A percentile compares a stretch with the other conserved stretches of the same genome.
These are phyloP conservation scores for Saccharomyces pastorianus DNA, from an alignment of 1,139 yeast genomes.

Conservation along the genomic window DNA sequence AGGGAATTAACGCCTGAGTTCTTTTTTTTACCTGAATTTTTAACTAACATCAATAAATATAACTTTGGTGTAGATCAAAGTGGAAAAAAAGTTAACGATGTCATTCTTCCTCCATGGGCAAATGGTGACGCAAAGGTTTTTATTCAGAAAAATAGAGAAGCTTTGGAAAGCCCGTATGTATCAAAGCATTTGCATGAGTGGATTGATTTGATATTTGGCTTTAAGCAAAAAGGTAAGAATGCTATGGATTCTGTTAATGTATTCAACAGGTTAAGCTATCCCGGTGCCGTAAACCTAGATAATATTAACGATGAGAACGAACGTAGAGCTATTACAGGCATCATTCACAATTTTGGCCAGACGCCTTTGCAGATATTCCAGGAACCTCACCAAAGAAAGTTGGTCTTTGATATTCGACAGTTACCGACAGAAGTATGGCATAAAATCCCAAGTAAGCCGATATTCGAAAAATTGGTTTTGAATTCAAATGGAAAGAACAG, in stretches of 20 bases:
- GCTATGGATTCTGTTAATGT: conserved; percentile 64
- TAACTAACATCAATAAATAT: conserved; percentile 53
- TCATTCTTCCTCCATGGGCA: conserved; percentile 75
- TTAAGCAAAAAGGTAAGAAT: conserved; percentile 60
- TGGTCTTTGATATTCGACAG: conserved; percentile 15
- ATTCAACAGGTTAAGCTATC: conserved; percentile 72
- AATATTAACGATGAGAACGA: conserved; percentile 63
- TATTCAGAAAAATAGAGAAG: conserved; percentile 66
- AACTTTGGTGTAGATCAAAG: conserved; percentile 63
- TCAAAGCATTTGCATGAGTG: conserved; percentile 66
- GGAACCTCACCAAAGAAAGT: conserved; percentile 53
- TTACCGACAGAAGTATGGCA: conserved; percentile 6
- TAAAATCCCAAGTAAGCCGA: not conserved
- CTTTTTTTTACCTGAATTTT: conserved; percentile 68
- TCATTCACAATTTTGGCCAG: conserved; percentile 85
- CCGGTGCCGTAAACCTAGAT: conserved; percentile 74
- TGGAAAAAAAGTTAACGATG: conserved; percentile 54
- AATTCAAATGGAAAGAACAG: not conserved
- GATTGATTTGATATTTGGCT: conserved; percentile 80
- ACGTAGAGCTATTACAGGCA: conserved; percentile 66
- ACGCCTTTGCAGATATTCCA: conserved; percentile 67
- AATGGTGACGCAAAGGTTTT: conserved; percentile 63
- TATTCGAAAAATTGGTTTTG: not conserved
- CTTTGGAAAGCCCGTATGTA: conserved; percentile 73
- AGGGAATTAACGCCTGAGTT: conserved; percentile 82